Base-by-base conservation (phyloP, 1,139 yeast species). In the Lipomyces yarrowii region DNA sequence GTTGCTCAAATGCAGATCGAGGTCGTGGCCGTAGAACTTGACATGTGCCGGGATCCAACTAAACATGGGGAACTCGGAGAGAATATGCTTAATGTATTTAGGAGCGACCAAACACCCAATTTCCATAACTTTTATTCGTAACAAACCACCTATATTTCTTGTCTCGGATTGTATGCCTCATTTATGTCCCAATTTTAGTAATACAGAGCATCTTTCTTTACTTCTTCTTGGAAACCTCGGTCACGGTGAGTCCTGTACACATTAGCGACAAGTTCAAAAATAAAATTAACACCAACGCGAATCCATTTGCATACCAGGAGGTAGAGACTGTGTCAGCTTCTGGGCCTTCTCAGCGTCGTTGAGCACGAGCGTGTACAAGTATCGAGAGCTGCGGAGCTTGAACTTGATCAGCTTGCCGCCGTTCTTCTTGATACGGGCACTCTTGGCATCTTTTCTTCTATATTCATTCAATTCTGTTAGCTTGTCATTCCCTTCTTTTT, bases 341-440 rank as follows among this genome's bases (percentile, higher is more conserved):
- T 91, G 90, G 79, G 98, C 99, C 88, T 92, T 93, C 82, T 92
- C 90, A 80, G 93, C 91, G 83, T 96, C 99, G 85, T 90, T 88
- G 79, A 94, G 94, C 77, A 90, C 90, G 83, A 94, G 87, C 78
- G 99, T 94, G 91, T 94, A 94, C 80, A 91, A 89, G 87, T 90
- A 83, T 83, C 86, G 91, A 75, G 97, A 80, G 82, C 98, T 97
- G 87, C 99, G 91, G 80, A 94, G 92, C 91, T 96, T 94, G 94
- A 94, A 94, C 86, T 94, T 94, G 86, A 98, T 92, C 84, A 90
- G 93, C 84, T 89, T 89, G 87, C 87, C 85, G 82, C 96, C 96
- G 85, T 87, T 87, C 86, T 91, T 91, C 85, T 88, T 84, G 93
- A 92, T 91, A 84, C 91, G 88, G 81, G 93, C 89, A 77, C 96